Percentiles rank a stretch among this genome's conserved stretches.
phyloP scores from a whole-genome alignment of 2,329 filamentous ascomycete species.

The Exophiala phaeomuriformis region DNA sequence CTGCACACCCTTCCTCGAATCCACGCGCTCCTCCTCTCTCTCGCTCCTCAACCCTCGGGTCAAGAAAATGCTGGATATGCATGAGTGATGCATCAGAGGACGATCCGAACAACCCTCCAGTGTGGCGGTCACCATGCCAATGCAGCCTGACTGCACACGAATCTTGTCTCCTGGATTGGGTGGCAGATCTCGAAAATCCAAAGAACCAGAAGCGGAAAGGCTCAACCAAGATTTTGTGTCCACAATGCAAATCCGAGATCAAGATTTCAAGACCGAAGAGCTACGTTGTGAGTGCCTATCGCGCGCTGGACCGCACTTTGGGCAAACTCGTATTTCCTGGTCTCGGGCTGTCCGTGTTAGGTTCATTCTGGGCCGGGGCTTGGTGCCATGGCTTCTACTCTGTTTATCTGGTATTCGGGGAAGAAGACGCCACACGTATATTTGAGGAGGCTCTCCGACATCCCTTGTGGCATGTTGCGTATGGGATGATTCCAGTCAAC shows the following conservation, averaged over 20 bases:
- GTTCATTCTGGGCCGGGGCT: constrained; percentile 45
- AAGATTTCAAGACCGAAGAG: constrained; percentile 67
- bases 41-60: constrained; percentile 32
- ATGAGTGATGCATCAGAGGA: constrained; percentile 61
- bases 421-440: constrained; percentile 52
- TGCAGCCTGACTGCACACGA: constrained; percentile 90
- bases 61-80: constrained; percentile 63
- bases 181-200: constrained; percentile 74
- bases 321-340: constrained; percentile 58
- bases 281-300: constrained; percentile 59
- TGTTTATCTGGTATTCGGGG: constrained; percentile 59
- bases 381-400: constrained; percentile 55
- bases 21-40: constrained; percentile 11
- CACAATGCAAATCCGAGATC: constrained; percentile 82
- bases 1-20: constrained; percentile 7
- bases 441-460: constrained; percentile 38
- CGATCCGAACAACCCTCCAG: constrained; percentile 47
- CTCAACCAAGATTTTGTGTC: constrained; percentile 62
- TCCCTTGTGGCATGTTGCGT: constrained; percentile 45
- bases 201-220: constrained; percentile 44
- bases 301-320: constrained; percentile 51
- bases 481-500: constrained; percentile 60
- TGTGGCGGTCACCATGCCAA: constrained; percentile 82
- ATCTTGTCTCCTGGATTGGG: constrained; percentile 81
- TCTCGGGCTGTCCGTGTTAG: constrained; percentile 45